These are phyloP conservation scores for Phytopythium aichiense DNA, from an alignment of 352 stramenopile genomes.

Conservation along the genomic window DNA sequence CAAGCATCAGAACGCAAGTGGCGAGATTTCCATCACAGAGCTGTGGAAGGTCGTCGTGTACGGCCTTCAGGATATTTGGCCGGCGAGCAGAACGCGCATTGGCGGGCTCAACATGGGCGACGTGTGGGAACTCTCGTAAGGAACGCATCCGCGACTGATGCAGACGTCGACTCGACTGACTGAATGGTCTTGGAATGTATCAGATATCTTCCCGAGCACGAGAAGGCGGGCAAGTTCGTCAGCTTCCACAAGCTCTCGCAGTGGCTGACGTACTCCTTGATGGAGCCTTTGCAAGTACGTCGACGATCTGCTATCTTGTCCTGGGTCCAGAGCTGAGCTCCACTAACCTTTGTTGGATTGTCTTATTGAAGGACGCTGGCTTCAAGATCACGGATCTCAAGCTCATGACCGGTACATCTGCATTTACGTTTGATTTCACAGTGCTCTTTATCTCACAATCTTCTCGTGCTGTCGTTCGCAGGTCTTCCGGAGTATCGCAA, in stretches of 20 bases:
- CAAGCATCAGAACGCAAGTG: constrained; percentile 41
- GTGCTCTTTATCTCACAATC: neutral
- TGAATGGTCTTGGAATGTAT: neutral
- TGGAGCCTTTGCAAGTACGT: constrained; percentile 69
- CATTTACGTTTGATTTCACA: neutral
- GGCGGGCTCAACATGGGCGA: constrained; percentile 80
- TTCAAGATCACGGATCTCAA: constrained; percentile 76
- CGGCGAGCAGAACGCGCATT: constrained; percentile 63
- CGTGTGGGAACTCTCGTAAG: constrained; percentile 75
- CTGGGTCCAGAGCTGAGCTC: neutral
- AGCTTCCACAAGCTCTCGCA: constrained; percentile 89
- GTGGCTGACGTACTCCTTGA: constrained; percentile 87
- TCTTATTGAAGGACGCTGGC: constrained; percentile 36
- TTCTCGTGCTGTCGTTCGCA: constrained; percentile 7
- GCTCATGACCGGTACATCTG: constrained; percentile 46
- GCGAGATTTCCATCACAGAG: constrained; percentile 60
- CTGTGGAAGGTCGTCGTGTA: constrained; percentile 81
- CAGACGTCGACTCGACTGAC: neutral
- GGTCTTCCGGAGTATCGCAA: constrained; percentile 84
- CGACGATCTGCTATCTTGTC: neutral
- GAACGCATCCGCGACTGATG: neutral
- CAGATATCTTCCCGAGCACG: constrained; percentile 47
- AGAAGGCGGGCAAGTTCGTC: constrained; percentile 56
- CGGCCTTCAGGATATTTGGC: constrained; percentile 84
- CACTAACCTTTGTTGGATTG: neutral